phyloP scores from a whole-genome alignment of 208 protist species.

The Trypanosomatidae sp. region DNA sequence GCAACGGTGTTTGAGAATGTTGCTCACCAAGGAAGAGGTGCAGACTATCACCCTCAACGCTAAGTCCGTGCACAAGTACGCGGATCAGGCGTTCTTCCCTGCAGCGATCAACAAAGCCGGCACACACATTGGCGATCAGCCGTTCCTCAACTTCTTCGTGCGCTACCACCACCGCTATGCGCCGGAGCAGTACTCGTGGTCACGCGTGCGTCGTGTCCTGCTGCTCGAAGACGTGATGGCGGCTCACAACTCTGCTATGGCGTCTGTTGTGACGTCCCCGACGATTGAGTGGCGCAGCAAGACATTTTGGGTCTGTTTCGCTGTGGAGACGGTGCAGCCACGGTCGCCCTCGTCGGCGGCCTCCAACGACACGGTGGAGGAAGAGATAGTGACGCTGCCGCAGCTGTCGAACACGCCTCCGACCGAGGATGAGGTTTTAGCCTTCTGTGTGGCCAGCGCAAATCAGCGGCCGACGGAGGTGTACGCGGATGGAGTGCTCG shows the following conservation, averaged over 20 bases:
- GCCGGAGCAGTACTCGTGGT: conserved; percentile 54
- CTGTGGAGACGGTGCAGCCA: conserved; percentile 34
- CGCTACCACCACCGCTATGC: conserved; percentile 60
- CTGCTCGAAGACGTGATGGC: conserved; percentile 25
- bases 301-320: conserved; percentile 54
- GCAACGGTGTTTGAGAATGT: conserved; percentile 2
- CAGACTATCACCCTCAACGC: conserved; percentile 61
- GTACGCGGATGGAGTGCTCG: conserved; percentile 25
- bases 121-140: conserved; percentile 26
- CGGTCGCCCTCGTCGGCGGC: background rate
- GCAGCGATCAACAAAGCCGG: conserved; percentile 42
- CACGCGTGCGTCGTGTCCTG: conserved; percentile 40
- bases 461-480: conserved; percentile 28
- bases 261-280: conserved; percentile 5
- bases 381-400: conserved; percentile 44
- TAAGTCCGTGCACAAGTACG: conserved; percentile 66
- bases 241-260: background rate
- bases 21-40: conserved; percentile 44
- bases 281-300: conserved; percentile 57
- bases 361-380: conserved; percentile 22
- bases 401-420: conserved; percentile 64
- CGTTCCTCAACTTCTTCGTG: conserved; percentile 65
- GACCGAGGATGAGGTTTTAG: conserved; percentile 48
- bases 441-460: conserved; percentile 46
- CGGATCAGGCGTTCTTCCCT: conserved; percentile 55